Conservation (phyloP, 192 early-diverging fungal genomes). For the Allomyces macrogynus region DNA sequence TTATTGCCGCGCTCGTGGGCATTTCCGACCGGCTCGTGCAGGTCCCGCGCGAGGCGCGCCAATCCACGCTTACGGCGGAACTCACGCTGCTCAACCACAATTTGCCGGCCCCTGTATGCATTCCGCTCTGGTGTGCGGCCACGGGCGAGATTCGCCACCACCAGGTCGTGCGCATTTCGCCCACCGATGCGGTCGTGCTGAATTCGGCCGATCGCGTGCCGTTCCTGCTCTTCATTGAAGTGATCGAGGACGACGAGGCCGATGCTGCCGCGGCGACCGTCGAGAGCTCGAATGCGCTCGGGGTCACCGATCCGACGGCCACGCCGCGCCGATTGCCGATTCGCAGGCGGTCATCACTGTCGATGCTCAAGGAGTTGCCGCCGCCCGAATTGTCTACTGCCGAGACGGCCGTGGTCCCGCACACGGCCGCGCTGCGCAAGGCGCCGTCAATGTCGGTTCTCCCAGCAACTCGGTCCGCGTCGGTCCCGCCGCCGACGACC, state of each 20-base stretch:
- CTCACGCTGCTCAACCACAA: conserved; percentile 83
- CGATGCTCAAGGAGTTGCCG: not conserved
- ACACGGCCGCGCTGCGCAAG: not conserved
- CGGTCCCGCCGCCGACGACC: not conserved
- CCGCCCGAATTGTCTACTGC: not conserved
- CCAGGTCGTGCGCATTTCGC: conserved; percentile 74
- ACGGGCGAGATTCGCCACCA: conserved; percentile 42
- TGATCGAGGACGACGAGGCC: conserved; percentile 41
- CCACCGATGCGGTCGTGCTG: conserved; percentile 77
- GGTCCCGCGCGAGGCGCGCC: conserved; percentile 64
- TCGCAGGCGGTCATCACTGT: not conserved
- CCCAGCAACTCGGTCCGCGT: too few relatives aligned
- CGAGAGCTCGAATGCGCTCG: not conserved
- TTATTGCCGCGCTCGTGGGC: conserved; percentile 72
- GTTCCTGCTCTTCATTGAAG: conserved; percentile 74
- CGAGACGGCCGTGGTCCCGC: not conserved
- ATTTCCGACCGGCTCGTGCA: conserved; percentile 74
- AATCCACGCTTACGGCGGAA: conserved; percentile 75
- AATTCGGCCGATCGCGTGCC: conserved; percentile 93
- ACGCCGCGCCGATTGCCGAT: not conserved
- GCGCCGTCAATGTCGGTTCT: not conserved
- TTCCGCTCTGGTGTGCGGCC: conserved; percentile 80
- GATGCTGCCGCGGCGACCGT: not conserved
- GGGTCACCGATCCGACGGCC: not conserved
- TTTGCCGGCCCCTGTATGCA: conserved; percentile 74